Evolutionary conservation across 305 asterid genomes (phyloP).

Genomic region (Rubia peregrina): DNA sequence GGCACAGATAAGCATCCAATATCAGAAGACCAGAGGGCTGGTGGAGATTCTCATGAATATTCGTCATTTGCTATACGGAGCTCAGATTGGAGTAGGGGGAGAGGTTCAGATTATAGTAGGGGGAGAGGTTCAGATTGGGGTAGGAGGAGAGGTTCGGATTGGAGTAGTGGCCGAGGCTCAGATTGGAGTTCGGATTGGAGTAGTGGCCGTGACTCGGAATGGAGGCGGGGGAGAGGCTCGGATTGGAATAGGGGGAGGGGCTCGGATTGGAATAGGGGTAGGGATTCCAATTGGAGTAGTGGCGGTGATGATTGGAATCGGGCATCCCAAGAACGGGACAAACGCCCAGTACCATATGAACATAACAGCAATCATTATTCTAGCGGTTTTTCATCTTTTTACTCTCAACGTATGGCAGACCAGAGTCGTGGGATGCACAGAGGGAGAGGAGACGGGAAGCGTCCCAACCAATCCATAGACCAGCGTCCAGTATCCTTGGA

Average conservation of each 20-base stretch:
- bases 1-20: background rate
- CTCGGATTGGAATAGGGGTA: background rate
- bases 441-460: background rate
- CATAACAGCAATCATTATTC: background rate
- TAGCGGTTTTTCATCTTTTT: background rate
- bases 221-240: background rate
- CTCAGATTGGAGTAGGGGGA: background rate
- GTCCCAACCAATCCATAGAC: background rate
- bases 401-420: background rate
- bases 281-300: background rate
- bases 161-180: background rate
- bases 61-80: background rate
- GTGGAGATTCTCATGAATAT: constrained; percentile 1
- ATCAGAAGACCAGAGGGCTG: background rate
- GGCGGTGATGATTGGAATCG: background rate
- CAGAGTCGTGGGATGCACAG: background rate
- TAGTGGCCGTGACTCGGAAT: background rate
- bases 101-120: background rate
- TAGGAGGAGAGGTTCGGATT: background rate
- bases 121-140: background rate
- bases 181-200: background rate
- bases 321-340: constrained; percentile 6
- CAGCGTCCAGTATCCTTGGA: constrained; percentile 3
- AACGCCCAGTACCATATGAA: background rate
- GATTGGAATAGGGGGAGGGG: background rate